Evolutionary conservation across 768 basidiomycete genomes (phyloP).

Genomic region (Trametes cinnabarina): DNA sequence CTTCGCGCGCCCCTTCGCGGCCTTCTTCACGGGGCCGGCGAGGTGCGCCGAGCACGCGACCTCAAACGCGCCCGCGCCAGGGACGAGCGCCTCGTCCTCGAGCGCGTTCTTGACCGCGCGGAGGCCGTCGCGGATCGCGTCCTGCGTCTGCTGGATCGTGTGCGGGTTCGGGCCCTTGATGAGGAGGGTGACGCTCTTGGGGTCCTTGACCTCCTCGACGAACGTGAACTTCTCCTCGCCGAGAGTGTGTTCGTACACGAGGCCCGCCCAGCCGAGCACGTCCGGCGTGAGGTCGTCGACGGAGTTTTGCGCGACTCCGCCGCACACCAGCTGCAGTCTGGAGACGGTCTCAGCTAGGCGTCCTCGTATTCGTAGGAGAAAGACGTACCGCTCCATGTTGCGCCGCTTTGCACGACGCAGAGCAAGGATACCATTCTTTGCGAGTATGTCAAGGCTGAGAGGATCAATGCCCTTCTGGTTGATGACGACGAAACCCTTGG

Average conservation of each 20-base stretch:
- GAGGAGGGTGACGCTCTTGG: constrained; percentile 91
- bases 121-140: constrained; percentile 96
- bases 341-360: constrained; percentile 1
- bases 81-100: constrained; percentile 84
- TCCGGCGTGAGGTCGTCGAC: constrained; percentile 93
- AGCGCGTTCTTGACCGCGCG: constrained; percentile 96
- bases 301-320: constrained; percentile 95
- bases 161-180: constrained; percentile 98
- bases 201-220: constrained; percentile 92
- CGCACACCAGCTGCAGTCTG: constrained; percentile 91
- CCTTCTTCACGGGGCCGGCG: constrained; percentile 72
- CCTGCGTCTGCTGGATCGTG: constrained; percentile 94
- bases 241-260: constrained; percentile 98
- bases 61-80: constrained; percentile 98
- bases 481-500: constrained; percentile 88
- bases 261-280: constrained; percentile 93
- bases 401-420: constrained; percentile 93
- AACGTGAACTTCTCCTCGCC: constrained; percentile 99
- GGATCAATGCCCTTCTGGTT: constrained; percentile 99
- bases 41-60: constrained; percentile 88
- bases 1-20: constrained; percentile 90
- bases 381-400: constrained; percentile 90
- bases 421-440: constrained; percentile 95
- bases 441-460: constrained; percentile 90
- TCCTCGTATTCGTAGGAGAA: constrained; percentile 3